These are phyloP conservation scores for sorghum (Sorghum bicolor) DNA, from an alignment of 176 grass and related monocot genomes.

Conservation along the genomic window DNA sequence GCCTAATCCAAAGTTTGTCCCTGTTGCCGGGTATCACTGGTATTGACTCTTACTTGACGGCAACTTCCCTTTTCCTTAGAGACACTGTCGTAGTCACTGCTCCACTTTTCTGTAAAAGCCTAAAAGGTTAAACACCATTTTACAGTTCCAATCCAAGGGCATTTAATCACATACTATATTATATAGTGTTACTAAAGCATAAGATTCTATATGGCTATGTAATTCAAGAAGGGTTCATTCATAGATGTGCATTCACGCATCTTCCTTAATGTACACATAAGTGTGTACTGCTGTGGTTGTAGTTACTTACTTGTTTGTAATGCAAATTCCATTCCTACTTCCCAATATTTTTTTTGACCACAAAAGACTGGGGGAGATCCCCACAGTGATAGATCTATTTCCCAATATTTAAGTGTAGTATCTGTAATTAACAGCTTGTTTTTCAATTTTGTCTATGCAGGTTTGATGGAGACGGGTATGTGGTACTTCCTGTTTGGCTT, in stretches of 20 bases:
- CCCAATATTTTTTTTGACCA: background rate
- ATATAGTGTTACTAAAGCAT: background rate
- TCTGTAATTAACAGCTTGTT: conserved; percentile 2
- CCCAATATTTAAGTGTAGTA: background rate
- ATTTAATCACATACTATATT: background rate
- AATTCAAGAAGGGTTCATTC: background rate
- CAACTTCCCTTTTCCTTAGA: background rate
- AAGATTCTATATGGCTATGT: background rate
- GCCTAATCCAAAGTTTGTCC: conserved; percentile 76
- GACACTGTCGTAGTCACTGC: background rate
- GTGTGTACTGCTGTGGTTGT: background rate
- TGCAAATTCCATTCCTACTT: conserved; percentile 4
- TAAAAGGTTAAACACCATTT: background rate
- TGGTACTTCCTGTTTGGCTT: background rate
- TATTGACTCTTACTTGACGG: conserved; percentile 22
- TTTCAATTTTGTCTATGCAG: conserved; percentile 43
- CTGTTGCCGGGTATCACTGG: conserved; percentile 90
- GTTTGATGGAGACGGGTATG: conserved; percentile 98
- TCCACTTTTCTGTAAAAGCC: background rate
- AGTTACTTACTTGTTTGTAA: background rate
- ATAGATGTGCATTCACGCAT: background rate
- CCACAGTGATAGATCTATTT: too few relatives aligned
- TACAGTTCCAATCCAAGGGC: background rate
- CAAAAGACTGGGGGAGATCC: too few relatives aligned
- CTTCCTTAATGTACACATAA: background rate